Percentiles rank a stretch among this genome's conserved stretches.
Evolutionary conservation across 257 asterid genomes (phyloP).

Genomic region (Handroanthus guayacan): DNA sequence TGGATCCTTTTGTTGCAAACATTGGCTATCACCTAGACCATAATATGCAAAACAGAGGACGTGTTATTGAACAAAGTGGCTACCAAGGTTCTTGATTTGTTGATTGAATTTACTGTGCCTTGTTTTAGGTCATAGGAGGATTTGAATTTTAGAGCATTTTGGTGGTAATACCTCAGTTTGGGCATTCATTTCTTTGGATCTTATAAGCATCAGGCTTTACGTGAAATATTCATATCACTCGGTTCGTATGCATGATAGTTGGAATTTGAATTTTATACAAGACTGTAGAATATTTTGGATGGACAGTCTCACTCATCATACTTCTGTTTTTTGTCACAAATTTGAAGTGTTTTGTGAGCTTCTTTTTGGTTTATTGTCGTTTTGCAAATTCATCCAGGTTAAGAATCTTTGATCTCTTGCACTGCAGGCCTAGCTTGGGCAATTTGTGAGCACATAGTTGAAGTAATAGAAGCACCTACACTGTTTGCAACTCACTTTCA

Average conservation of each 20-base stretch:
- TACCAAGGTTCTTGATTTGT: neutral
- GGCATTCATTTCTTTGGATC: neutral
- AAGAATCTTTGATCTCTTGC: conserved; percentile 26
- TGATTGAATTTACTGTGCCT: conserved; percentile 20
- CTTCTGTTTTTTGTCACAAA: conserved; percentile 20
- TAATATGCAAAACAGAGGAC: neutral
- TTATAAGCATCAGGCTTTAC: neutral
- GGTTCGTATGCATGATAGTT: neutral
- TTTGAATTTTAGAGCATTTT: conserved; percentile 11
- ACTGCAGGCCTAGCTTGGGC: conserved; percentile 96
- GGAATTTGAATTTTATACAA: conserved; percentile 8
- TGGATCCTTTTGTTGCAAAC: conserved; percentile 3
- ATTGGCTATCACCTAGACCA: neutral
- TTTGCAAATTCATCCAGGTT: conserved; percentile 21
- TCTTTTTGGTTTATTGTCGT: conserved; percentile 9
- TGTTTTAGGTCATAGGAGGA: conserved; percentile 10
- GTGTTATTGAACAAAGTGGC: neutral
- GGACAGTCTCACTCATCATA: neutral
- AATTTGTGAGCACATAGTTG: conserved; percentile 91
- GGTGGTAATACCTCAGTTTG: neutral
- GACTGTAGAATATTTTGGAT: neutral
- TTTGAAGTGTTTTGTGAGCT: conserved; percentile 29
- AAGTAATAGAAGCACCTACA: conserved; percentile 88
- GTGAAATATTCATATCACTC: neutral
- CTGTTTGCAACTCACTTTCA: conserved; percentile 98